Conservation (phyloP, 2,329 filamentous ascomycete genomes). For the Epichloe festucae region DNA sequence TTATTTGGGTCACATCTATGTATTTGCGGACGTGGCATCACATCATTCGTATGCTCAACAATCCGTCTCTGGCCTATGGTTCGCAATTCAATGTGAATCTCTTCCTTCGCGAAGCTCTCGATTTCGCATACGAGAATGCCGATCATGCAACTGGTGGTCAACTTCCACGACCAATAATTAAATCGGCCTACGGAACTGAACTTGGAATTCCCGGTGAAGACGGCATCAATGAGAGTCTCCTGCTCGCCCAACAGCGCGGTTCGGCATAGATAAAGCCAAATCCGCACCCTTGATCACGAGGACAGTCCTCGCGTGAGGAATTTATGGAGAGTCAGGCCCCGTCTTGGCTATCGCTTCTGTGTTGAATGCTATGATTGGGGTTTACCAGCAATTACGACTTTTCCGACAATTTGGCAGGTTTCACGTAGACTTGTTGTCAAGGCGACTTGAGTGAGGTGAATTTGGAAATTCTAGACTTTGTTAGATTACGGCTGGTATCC, state of each 20-base stretch:
- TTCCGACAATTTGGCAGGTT: too few species aligned
- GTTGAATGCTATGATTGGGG: too few species aligned
- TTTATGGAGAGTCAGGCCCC: too few species aligned
- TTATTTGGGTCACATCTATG: slow-evolving; percentile 18
- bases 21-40: slow-evolving; percentile 17
- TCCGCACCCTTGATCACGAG: too few species aligned
- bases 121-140: slow-evolving; percentile 18
- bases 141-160: slow-evolving; percentile 17
- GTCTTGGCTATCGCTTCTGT: neutral
- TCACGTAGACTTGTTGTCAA: too few species aligned
- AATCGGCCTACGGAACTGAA: slow-evolving; percentile 10
- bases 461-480: neutral
- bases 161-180: slow-evolving; percentile 18
- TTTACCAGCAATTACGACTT: too few species aligned
- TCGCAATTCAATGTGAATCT: slow-evolving; percentile 14
- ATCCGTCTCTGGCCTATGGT: slow-evolving; percentile 4
- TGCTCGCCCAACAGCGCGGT: neutral
- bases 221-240: neutral
- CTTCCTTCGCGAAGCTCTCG: slow-evolving; percentile 17
- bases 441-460: neutral
- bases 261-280: neutral
- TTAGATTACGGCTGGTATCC: neutral
- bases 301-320: too few species aligned
- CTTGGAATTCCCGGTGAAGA: neutral
- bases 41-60: slow-evolving; percentile 5